These are phyloP conservation scores for Cicer yamashitae DNA, from an alignment of 306 rosid species.

Conservation along the genomic window DNA sequence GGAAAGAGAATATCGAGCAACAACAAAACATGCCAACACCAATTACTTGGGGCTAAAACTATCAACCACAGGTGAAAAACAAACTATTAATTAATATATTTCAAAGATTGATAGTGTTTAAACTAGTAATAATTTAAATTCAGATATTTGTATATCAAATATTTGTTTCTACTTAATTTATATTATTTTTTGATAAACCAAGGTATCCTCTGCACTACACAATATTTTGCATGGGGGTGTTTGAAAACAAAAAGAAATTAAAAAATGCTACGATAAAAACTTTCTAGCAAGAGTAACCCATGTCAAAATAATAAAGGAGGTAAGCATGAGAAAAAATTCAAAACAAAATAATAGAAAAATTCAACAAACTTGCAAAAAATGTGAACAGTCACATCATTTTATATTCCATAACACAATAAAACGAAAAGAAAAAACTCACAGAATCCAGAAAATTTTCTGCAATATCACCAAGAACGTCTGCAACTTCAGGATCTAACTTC, in stretches of 20 bases:
- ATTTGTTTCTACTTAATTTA: background rate
- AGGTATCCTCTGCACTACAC: too few relatives aligned
- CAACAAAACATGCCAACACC: constrained; percentile 13
- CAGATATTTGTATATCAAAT: background rate
- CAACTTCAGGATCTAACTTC: constrained; percentile 89
- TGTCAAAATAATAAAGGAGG: constrained; percentile 21
- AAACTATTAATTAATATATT: background rate
- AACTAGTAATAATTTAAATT: background rate
- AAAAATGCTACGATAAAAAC: background rate
- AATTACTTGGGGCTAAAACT: constrained; percentile 18
- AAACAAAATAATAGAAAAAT: constrained; percentile 10
- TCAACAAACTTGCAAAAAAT: constrained; percentile 20
- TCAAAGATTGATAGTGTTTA: background rate
- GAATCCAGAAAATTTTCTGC: constrained; percentile 96
- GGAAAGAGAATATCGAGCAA: constrained; percentile 9
- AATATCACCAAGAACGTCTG: constrained; percentile 83
- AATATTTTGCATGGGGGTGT: background rate
- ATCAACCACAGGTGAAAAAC: constrained; percentile 10
- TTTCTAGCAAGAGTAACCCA: background rate
- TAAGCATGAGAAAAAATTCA: constrained; percentile 10
- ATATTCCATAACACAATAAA: constrained; percentile 5
- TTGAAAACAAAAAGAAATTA: background rate
- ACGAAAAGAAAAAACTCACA: constrained; percentile 57
- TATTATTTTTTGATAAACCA: background rate
- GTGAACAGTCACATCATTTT: constrained; percentile 11